Conservation (phyloP, 345 rosid species). For the Arabis hirsuta region DNA sequence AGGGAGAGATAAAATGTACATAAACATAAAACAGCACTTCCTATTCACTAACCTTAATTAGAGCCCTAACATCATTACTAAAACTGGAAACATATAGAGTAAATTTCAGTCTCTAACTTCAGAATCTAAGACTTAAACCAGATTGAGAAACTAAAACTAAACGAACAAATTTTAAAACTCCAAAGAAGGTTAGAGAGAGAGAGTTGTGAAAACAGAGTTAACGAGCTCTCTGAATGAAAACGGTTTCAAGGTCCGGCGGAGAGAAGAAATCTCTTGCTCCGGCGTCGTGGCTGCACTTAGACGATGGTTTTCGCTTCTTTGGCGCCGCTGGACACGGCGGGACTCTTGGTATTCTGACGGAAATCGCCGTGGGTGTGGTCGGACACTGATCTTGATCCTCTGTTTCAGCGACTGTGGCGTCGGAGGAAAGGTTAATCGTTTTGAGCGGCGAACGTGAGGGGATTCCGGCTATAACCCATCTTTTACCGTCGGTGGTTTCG, state of each 20-base stretch:
- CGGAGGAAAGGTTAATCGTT: constrained; percentile 50
- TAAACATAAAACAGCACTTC: constrained; percentile 11
- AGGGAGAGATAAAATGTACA: constrained; percentile 12
- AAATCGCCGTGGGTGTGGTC: constrained; percentile 62
- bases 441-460: constrained; percentile 64
- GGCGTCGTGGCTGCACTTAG: constrained; percentile 47
- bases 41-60: constrained; percentile 33
- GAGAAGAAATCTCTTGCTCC: constrained; percentile 51
- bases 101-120: not conserved
- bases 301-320: constrained; percentile 60
- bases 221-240: constrained; percentile 50
- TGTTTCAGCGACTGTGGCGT: constrained; percentile 38
- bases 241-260: constrained; percentile 67
- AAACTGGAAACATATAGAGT: constrained; percentile 4
- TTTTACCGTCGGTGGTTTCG: constrained; percentile 46
- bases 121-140: constrained; percentile 3
- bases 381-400: constrained; percentile 49
- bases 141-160: not conserved
- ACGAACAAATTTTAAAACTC: constrained; percentile 4
- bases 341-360: constrained; percentile 54
- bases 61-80: constrained; percentile 14
- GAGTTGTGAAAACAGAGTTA: constrained; percentile 29
- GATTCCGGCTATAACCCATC: constrained; percentile 64
- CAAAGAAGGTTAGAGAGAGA: not conserved
- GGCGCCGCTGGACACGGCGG: constrained; percentile 78